Evolutionary conservation across 2,329 filamentous ascomycete genomes (phyloP).

Genomic region (Botrytis fabae): DNA sequence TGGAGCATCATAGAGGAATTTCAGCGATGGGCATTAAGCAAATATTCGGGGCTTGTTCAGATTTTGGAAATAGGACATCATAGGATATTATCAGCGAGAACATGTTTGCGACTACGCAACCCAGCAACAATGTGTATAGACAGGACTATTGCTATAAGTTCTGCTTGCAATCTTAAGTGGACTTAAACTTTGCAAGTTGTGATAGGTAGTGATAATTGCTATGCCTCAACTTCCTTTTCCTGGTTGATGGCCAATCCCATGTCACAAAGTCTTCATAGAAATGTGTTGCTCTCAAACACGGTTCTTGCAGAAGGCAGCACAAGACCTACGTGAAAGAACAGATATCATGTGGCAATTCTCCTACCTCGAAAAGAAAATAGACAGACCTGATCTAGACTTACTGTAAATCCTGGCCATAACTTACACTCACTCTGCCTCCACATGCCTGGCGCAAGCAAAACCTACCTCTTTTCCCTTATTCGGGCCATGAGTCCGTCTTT

Average conservation of each 20-base stretch:
- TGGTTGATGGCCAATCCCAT: background rate
- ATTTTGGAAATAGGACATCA: background rate
- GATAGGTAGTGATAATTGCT: background rate
- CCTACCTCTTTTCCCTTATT: background rate
- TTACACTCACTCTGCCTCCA: too few species aligned
- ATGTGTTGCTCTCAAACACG: background rate
- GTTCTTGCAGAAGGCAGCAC: too few species aligned
- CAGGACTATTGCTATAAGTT: background rate
- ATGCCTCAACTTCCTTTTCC: background rate
- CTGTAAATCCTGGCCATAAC: background rate
- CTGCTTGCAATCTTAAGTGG: background rate
- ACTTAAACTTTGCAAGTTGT: background rate
- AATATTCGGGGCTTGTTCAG: background rate
- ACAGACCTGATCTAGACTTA: background rate
- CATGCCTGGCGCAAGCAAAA: background rate
- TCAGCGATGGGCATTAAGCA: background rate
- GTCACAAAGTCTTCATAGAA: background rate
- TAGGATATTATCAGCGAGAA: background rate
- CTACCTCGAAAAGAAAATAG: background rate
- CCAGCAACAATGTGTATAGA: too few species aligned
- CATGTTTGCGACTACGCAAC: slow-evolving; percentile 12
- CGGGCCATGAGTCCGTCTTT: background rate
- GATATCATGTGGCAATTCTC: background rate
- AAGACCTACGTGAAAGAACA: background rate
- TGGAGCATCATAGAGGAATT: background rate